Percentiles rank a stretch among this genome's conserved stretches.
Evolutionary conservation across 768 basidiomycete species (phyloP).

Genomic region (Polyporus arcularius): DNA sequence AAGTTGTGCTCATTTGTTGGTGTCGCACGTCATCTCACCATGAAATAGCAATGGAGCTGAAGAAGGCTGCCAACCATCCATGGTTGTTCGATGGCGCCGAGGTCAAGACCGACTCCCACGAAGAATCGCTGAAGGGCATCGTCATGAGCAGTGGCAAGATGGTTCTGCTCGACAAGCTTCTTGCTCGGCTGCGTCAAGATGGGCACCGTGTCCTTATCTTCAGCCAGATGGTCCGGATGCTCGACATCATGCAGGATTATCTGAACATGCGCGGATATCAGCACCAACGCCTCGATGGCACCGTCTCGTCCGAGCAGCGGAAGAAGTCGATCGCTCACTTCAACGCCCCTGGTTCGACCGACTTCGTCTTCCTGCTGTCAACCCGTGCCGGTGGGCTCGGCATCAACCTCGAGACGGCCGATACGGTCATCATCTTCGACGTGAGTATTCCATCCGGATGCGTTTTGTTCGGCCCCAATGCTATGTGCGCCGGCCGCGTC

Average conservation of each 20-base stretch:
- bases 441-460: slow-evolving; percentile 47
- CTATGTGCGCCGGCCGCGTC: slow-evolving; percentile 14
- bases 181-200: slow-evolving; percentile 85
- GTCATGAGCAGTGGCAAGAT: slow-evolving; percentile 99
- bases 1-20: slow-evolving; percentile 23
- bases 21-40: not conserved
- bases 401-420: slow-evolving; percentile 97
- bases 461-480: slow-evolving; percentile 11
- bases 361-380: slow-evolving; percentile 95
- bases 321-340: slow-evolving; percentile 98
- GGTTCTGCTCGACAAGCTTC: slow-evolving; percentile 96
- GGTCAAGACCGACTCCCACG: slow-evolving; percentile 53
- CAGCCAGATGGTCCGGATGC: slow-evolving; percentile 98
- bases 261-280: slow-evolving; percentile 87
- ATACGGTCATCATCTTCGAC: slow-evolving; percentile 99
- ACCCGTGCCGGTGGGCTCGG: slow-evolving; percentile 97
- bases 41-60: slow-evolving; percentile 88
- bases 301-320: slow-evolving; percentile 89
- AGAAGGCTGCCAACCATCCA: slow-evolving; percentile 98
- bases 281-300: slow-evolving; percentile 94
- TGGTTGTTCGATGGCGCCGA: slow-evolving; percentile 98
- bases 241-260: slow-evolving; percentile 98
- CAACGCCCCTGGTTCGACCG: slow-evolving; percentile 88
- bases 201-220: slow-evolving; percentile 98
- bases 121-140: slow-evolving; percentile 91